Base-by-base conservation (phyloP, 2,329 filamentous ascomycete genomes). In the Bipolaris zeicola region DNA sequence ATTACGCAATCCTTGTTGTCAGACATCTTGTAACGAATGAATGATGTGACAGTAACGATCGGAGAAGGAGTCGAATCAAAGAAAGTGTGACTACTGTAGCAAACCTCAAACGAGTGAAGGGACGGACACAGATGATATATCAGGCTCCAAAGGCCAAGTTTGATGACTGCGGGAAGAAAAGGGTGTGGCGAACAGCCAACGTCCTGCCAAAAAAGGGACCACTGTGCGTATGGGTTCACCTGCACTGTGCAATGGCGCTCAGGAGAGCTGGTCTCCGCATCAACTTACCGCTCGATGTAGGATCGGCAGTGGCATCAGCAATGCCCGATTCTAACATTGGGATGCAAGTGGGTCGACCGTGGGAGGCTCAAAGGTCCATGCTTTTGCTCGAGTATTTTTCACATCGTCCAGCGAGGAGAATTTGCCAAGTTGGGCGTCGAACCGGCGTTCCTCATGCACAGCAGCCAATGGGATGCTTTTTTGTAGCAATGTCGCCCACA, bases 21-120 rank as follows among this genome's bases (percentile, higher is more conserved):
- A n/a, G 62, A 60, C 69, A 74, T 73, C 46, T 24, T 67, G 33
- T 58, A 42, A 53, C 26, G 55, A 64, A 50, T 53, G 62, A 53
- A 44, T 36, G 54, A 55, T 46, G 31, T 20, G 42, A 58, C 49
- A 46, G 22, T 44, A 44, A 55, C 22, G 48, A 46, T 7, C 50
- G 48, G 43, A 61, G 33, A 20, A 47, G 52, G 31, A 63, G 61
- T 56, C 58, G 62, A 57, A 68, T 62, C 51, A 68, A 71, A 55
- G 61, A 66, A 70, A 55, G 63, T 66, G 57, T 66, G 65, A 60
- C 58, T 63, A 41, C 61, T 42, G 55, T 52, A 37, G 42, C 46
- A 33, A 39, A 37, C 22, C 31, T 50, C 33, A 31, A 56, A 50
- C 39, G 22, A 55, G 24, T 20, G 47, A 42, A n/a, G 39, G 45